Conservation (phyloP, 441 rosid species). For the Daphne laureola region DNA sequence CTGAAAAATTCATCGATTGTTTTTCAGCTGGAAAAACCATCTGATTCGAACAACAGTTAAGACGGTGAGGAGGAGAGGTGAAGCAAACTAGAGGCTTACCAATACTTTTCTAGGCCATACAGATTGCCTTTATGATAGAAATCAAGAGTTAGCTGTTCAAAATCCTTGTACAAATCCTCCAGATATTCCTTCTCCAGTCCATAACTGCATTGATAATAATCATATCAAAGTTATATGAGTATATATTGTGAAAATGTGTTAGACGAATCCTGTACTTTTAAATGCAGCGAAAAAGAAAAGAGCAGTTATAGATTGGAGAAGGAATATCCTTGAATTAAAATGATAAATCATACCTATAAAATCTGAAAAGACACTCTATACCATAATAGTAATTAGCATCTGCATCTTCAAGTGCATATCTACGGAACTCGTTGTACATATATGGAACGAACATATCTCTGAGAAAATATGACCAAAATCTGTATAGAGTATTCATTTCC, state of each 20-base stretch:
- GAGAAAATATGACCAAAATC: constrained; percentile 95
- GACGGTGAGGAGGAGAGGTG: too few relatives aligned
- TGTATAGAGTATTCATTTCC: constrained; percentile 97
- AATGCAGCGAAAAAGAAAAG: too few relatives aligned
- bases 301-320: too few relatives aligned
- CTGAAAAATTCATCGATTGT: constrained; percentile 25
- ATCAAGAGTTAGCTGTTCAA: constrained; percentile 76
- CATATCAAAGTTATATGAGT: not conserved
- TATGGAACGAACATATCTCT: constrained; percentile 66
- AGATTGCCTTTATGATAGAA: constrained; percentile 70
- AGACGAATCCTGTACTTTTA: too few relatives aligned
- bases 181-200: constrained; percentile 81
- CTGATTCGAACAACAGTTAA: not conserved
- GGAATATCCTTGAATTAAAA: not conserved
- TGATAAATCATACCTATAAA: constrained; percentile 59
- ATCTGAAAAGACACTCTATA: constrained; percentile 90
- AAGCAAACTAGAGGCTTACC: constrained; percentile 34
- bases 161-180: constrained; percentile 76
- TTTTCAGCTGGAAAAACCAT: not conserved
- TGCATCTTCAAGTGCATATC: constrained; percentile 83
- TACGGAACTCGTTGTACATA: constrained; percentile 82
- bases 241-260: not conserved
- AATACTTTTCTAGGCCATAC: constrained; percentile 94
- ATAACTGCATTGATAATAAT: constrained; percentile 41
- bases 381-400: constrained; percentile 79